Evolutionary conservation across 345 rosid species (phyloP), one percentile per base, ranked within the genome.

Genomic region (Erysimum cheiranthoides): DNA sequence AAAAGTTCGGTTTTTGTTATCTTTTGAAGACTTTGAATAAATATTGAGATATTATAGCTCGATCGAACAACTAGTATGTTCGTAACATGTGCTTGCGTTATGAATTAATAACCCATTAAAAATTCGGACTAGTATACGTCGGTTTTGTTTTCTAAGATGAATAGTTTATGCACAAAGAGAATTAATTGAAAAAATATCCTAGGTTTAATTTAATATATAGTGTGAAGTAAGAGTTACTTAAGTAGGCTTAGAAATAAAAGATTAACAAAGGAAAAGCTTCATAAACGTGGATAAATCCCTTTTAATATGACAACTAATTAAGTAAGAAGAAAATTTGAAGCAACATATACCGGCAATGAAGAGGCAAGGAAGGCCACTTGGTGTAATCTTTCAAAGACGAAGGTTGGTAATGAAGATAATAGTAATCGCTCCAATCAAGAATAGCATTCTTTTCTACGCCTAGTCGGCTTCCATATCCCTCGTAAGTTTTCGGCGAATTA

Each of bases 371-470:
- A 10, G 98, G 99, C 99, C 99, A 94, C 70, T 92, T 92, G 65
- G 82, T 79, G 61, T 43, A 47, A 68, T 94, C 92, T 77, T 87
- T 89, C 68, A 88, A 70, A 13, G 72, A 53, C 2, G 38, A 51
- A 28, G 98, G 98, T 11, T 77, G 85, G 79, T 81, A 88, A 54
- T 92, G 97, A 66, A 94, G 97, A 76, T 61, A 92, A 56, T 87
- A 92, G 75, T 94, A 94, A 35, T 94, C 97, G 47, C 93, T 84
- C 98, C 98, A 94, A 69, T 92, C 98, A 59, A 93, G 97, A 81
- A 85, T 74, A 70, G 97, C 97, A 10, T 86, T 96, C 45, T 89
- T 94, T 18, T 92, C 83, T 16, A 92, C 80, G 2, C 98, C 97
- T 32, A 94, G 73, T n/a, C 97, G 82, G 79, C 98, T 93, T 4